Evolutionary conservation across 192 early-diverging fungal species (phyloP).

Genomic region (Mortierella claussenii): DNA sequence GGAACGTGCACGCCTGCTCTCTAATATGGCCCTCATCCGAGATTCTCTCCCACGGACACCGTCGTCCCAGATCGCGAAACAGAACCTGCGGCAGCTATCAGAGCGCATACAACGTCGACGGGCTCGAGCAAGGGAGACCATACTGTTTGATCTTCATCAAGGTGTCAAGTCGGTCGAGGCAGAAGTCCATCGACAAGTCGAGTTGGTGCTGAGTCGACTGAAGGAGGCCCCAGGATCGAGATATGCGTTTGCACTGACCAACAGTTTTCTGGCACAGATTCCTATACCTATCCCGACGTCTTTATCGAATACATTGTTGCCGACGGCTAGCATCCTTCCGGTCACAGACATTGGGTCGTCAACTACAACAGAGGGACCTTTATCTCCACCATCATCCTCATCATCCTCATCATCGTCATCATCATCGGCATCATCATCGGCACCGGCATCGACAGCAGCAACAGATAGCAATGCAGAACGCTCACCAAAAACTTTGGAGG

Average conservation of each 20-base stretch:
- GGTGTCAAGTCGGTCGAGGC: constrained; percentile 35
- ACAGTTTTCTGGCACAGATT: constrained; percentile 39
- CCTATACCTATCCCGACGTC: constrained; percentile 15
- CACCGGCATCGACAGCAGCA: no score
- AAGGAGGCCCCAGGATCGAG: constrained; percentile 27
- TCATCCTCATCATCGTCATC: constrained; percentile 1
- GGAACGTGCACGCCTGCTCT: constrained; percentile 9
- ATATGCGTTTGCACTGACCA: constrained; percentile 41
- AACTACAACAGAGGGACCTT: neutral
- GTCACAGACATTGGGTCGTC: no score
- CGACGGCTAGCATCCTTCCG: neutral
- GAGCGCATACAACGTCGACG: constrained; percentile 31
- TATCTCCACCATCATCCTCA: neutral
- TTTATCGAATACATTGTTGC: constrained; percentile 2
- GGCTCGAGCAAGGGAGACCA: constrained; percentile 19
- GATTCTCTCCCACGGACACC: neutral
- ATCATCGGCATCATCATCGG: neutral
- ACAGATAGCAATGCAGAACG: no score
- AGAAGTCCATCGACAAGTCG: constrained; percentile 34
- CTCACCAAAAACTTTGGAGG: no score
- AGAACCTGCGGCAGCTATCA: constrained; percentile 13
- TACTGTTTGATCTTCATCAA: constrained; percentile 40
- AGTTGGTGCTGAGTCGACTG: constrained; percentile 40
- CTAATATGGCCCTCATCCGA: constrained; percentile 1
- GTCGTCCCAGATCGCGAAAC: constrained; percentile 10